Conservation (phyloP, 2,329 filamentous ascomycete genomes). For the Tolypocladium tropicale region DNA sequence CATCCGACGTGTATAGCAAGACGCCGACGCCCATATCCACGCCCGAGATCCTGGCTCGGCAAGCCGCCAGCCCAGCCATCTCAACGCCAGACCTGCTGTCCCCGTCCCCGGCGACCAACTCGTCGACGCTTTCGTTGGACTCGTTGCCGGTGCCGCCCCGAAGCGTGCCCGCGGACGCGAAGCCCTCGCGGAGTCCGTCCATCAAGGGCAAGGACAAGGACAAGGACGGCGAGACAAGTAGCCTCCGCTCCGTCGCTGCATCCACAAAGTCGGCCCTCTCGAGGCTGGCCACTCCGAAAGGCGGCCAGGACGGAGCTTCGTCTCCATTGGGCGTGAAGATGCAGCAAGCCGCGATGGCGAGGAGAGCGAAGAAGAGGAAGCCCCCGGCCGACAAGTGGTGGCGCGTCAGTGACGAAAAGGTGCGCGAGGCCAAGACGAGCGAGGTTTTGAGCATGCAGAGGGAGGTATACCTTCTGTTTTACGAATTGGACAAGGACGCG, state of each 20-base stretch:
- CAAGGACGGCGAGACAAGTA: conserved; percentile 38
- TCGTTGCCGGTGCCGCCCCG: conserved; percentile 18
- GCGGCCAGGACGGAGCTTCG: conserved; percentile 12
- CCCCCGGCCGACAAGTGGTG: conserved; percentile 68
- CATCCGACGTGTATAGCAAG: conserved; percentile 62
- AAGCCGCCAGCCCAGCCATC: conserved; percentile 29
- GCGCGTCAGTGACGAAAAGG: conserved; percentile 94
- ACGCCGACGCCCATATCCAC: conserved; percentile 43
- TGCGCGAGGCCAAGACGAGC: conserved; percentile 85
- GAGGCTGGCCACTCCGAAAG: conserved; percentile 30
- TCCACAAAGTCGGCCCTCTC: conserved; percentile 46
- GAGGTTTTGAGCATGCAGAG: conserved; percentile 90
- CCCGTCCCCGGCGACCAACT: conserved; percentile 20
- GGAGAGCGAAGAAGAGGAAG: conserved; percentile 46
- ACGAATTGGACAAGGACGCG: conserved; percentile 61
- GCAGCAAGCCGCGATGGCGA: conserved; percentile 11
- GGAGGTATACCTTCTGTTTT: conserved; percentile 94
- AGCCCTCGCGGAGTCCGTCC: conserved; percentile 13
- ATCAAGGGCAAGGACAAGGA: conserved; percentile 24
- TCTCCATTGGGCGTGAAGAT: conserved; percentile 9
- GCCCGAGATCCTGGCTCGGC: conserved; percentile 29
- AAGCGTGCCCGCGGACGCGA: conserved; percentile 19
- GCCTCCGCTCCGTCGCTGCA: conserved; percentile 45
- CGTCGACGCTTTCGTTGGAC: conserved; percentile 27
- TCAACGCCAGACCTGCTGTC: conserved; percentile 39